Conservation (phyloP, 768 basidiomycete species). For the Leccinum variicolor region DNA sequence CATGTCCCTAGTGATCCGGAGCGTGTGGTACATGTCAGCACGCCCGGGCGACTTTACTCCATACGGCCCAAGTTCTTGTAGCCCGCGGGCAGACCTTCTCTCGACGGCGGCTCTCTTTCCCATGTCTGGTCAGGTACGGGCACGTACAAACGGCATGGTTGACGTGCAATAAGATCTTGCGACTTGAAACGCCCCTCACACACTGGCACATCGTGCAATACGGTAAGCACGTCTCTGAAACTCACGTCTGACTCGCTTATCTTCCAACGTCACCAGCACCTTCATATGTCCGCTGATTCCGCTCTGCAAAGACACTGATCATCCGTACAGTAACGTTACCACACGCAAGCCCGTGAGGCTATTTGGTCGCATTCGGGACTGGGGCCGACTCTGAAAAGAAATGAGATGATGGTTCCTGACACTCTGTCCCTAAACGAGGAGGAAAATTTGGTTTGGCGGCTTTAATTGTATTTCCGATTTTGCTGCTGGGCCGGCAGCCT, state of each 20-base stretch:
- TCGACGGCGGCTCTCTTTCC: neutral
- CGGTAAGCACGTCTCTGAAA: neutral
- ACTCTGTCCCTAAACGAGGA: neutral
- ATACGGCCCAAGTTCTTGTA: neutral
- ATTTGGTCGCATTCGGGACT: neutral
- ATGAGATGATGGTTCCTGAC: neutral
- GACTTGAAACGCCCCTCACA: slow-evolving; percentile 12
- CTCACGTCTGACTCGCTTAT: slow-evolving; percentile 16
- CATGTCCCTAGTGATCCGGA: neutral
- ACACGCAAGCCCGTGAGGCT: neutral
- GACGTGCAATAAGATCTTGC: neutral
- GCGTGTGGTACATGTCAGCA: neutral
- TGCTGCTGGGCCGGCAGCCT: neutral
- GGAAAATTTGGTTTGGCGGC: neutral
- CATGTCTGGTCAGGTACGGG: slow-evolving; percentile 1
- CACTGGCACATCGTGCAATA: neutral
- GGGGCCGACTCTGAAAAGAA: neutral
- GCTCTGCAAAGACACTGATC: neutral
- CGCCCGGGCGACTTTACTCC: neutral
- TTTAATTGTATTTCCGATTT: neutral
- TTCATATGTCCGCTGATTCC: too few species aligned
- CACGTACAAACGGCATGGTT: neutral
- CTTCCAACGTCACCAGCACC: slow-evolving; percentile 10
- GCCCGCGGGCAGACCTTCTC: neutral
- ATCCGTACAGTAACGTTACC: neutral